Evolutionary conservation across 208 protist species (phyloP).

Genomic region (Leptomonas seymouri): DNA sequence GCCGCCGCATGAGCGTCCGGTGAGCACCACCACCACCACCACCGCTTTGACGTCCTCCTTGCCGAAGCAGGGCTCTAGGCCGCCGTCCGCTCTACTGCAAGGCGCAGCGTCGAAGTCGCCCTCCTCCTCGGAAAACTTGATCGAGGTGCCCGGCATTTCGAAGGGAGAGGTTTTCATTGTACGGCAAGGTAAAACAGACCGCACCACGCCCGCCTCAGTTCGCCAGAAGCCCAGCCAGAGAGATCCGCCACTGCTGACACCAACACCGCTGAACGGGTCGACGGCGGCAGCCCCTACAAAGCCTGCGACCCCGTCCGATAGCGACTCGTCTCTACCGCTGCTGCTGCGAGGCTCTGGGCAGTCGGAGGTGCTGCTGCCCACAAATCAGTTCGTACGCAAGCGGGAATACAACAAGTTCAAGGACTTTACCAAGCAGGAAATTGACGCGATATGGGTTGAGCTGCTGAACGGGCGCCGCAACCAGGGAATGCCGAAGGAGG

Average conservation of each 20-base stretch:
- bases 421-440: conserved; percentile 57
- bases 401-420: conserved; percentile 57
- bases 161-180: conserved; percentile 29
- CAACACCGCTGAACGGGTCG: conserved; percentile 3
- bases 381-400: conserved; percentile 56
- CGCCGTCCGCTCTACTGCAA: not conserved
- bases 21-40: not conserved
- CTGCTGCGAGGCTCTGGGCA: conserved; percentile 12
- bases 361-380: conserved; percentile 50
- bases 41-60: not conserved
- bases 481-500: conserved; percentile 51
- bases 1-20: not conserved
- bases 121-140: not conserved
- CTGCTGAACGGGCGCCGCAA: conserved; percentile 50
- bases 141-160: conserved; percentile 23
- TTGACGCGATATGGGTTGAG: conserved; percentile 72
- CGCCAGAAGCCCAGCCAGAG: not conserved
- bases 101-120: not conserved
- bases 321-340: not conserved
- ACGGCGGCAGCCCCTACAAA: not conserved
- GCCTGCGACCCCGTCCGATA: conserved; percentile 1
- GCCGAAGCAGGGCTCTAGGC: not conserved
- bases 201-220: conserved; percentile 2
- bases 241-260: not conserved
- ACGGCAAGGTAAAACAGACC: conserved; percentile 13